Base-by-base conservation (phyloP, 2,329 filamentous ascomycete genomes). In the Cercospora zeina region DNA sequence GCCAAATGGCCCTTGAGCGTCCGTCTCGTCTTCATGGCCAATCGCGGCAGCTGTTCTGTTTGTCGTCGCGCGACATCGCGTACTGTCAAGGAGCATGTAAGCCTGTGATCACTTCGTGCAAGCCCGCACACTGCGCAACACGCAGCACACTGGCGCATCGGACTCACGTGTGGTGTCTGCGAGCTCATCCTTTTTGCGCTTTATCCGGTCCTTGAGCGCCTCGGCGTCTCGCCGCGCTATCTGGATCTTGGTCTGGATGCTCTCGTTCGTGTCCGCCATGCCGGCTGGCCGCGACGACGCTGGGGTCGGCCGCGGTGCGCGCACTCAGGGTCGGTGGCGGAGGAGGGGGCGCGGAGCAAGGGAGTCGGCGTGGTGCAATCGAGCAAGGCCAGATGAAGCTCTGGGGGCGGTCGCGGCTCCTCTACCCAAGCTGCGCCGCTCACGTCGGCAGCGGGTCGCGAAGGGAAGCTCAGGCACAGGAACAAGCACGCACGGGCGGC, bases 111-210 rank as follows among this genome's bases (percentile, higher is more conserved):
- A n/a, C 51, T 19, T 49, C 36, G 19, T 37, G 45, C 30, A 36
- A 21, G 21, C 37, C 27, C 19, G 49, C 33, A 30, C 47, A 24
- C 54, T 67, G 55, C 36, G 42, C 36, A 72, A 30, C 42, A 49
- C 42, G 56, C 45, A 50, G 45, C 19, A 31, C 24, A 54, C 49
- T 34, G 53, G 50, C 63, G 62, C 62, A 66, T 67, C 49, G 55
- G 45, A 80, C 93, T 86, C 87, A 99, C 95, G 89, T 76, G 93
- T 96, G 68, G 93, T 96, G 80, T 99, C 95, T 77, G 93, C 93
- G 72, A 99, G 86, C 81, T 97, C 95, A 86, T 99, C 95, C 89
- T 97, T 97, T 87, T 96, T 96, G 81, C 93, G 88, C 97, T 97
- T 87, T 62, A 67, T 66, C 47, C 64, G 55, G 61, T 65, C 63